A percentile compares a stretch with the other conserved stretches of the same genome.
These are phyloP conservation scores for Penicillium sp. DNA, from an alignment of 2,329 filamentous ascomycete genomes.

Conservation along the genomic window DNA sequence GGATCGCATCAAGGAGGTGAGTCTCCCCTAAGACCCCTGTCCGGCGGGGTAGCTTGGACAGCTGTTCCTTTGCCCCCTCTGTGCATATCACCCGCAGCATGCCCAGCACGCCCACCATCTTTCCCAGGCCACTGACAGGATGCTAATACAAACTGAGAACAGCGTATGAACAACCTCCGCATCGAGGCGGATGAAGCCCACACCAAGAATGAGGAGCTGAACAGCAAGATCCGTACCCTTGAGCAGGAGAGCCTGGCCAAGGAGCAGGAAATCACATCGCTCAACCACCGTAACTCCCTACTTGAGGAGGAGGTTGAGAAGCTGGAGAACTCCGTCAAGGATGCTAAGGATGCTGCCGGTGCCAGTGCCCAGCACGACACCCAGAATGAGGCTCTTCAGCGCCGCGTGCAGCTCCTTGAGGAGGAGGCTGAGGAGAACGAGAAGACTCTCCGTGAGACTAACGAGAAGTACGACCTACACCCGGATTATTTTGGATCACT, in stretches of 20 bases:
- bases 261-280: conserved; percentile 96
- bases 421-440: conserved; percentile 97
- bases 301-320: conserved; percentile 92
- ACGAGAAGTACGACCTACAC: conserved; percentile 80
- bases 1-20: conserved; percentile 89
- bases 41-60: conserved; percentile 41
- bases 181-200: conserved; percentile 86
- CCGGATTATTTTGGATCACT: neutral
- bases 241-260: conserved; percentile 95
- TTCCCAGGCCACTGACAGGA: conserved; percentile 18
- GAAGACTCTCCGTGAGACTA: conserved; percentile 93
- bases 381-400: conserved; percentile 87
- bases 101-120: conserved; percentile 2
- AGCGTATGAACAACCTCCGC: conserved; percentile 96
- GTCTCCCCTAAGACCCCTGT: conserved; percentile 41
- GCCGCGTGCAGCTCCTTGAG: conserved; percentile 92
- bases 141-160: conserved; percentile 14
- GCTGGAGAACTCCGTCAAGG: conserved; percentile 78
- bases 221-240: conserved; percentile 80
- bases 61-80: conserved; percentile 23
- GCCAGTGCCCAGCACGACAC: conserved; percentile 79
- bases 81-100: conserved; percentile 12
- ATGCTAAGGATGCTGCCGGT: conserved; percentile 82
- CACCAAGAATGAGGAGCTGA: conserved; percentile 81
- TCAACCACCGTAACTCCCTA: conserved; percentile 91